These are phyloP conservation scores for Arthromyces matolae DNA, from an alignment of 768 basidiomycete species.

Conservation along the genomic window DNA sequence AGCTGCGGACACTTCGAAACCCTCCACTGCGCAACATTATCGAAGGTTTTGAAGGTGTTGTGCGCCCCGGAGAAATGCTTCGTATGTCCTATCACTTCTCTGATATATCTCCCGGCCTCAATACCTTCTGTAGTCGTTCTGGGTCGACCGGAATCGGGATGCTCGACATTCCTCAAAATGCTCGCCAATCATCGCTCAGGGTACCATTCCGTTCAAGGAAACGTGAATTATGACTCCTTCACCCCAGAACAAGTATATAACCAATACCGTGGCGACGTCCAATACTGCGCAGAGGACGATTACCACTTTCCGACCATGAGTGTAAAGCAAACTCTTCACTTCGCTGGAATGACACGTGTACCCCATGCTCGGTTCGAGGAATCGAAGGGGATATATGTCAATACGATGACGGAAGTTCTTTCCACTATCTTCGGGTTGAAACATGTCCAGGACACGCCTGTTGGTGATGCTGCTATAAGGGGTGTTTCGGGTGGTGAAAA, in stretches of 20 bases:
- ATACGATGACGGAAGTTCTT: conserved; percentile 49
- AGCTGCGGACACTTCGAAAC: conserved; percentile 45
- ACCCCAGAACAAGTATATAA: no score
- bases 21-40: conserved; percentile 64
- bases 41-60: no score
- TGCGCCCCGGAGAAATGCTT: no score
- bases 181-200: no score
- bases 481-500: no score
- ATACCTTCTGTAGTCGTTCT: conserved; percentile 83
- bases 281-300: conserved; percentile 79
- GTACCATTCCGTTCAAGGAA: conserved; percentile 63
- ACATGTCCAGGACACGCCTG: no score
- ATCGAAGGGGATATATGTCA: conserved; percentile 40
- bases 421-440: conserved; percentile 71
- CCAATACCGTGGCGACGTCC: no score
- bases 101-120: no score
- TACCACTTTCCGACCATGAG: conserved; percentile 82
- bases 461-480: no score
- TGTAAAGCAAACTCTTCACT: conserved; percentile 68
- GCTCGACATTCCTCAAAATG: conserved; percentile 77
- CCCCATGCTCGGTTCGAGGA: conserved; percentile 50
- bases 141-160: no score
- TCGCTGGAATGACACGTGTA: conserved; percentile 64
- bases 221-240: conserved; percentile 75
- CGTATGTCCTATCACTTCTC: conserved; percentile 51